These are phyloP conservation scores for Collybia mongolica DNA, from an alignment of 768 basidiomycete genomes.

Conservation along the genomic window DNA sequence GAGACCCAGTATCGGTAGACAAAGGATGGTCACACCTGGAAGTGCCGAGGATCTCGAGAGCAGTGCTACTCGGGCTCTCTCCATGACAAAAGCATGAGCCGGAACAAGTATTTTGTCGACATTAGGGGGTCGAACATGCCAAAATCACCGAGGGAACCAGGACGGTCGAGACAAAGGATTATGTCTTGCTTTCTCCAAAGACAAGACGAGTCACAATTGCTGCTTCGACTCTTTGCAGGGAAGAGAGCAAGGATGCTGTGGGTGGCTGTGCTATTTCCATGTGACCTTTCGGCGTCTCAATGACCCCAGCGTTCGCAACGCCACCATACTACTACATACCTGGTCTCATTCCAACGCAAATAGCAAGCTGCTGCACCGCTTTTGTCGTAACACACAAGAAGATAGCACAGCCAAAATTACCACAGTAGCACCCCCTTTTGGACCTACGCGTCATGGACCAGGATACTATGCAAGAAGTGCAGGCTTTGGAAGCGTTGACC, in stretches of 20 bases:
- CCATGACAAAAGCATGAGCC: neutral
- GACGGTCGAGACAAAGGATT: constrained; percentile 11
- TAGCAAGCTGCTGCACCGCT: too few species aligned
- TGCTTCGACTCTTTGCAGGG: too few species aligned
- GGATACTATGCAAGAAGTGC: neutral
- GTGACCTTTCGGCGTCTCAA: too few species aligned
- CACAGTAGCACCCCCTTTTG: neutral
- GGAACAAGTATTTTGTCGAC: neutral
- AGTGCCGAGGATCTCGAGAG: constrained; percentile 7
- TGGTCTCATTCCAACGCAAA: too few species aligned
- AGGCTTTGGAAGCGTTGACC: constrained; percentile 59
- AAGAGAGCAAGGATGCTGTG: too few species aligned
- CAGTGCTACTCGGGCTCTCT: constrained; percentile 8
- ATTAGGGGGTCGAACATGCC: constrained; percentile 7
- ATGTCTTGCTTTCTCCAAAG: neutral
- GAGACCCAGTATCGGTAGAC: constrained; percentile 15
- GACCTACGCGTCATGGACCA: neutral
- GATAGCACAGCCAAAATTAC: too few species aligned
- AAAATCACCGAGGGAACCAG: neutral
- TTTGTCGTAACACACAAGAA: too few species aligned
- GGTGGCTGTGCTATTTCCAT: too few species aligned
- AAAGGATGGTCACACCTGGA: constrained; percentile 5
- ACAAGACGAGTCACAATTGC: too few species aligned
- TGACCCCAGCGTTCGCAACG: too few species aligned
- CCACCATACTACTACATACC: too few species aligned